Conservation (phyloP, 352 stramenopile genomes). For the Phytophthora crassamura region DNA sequence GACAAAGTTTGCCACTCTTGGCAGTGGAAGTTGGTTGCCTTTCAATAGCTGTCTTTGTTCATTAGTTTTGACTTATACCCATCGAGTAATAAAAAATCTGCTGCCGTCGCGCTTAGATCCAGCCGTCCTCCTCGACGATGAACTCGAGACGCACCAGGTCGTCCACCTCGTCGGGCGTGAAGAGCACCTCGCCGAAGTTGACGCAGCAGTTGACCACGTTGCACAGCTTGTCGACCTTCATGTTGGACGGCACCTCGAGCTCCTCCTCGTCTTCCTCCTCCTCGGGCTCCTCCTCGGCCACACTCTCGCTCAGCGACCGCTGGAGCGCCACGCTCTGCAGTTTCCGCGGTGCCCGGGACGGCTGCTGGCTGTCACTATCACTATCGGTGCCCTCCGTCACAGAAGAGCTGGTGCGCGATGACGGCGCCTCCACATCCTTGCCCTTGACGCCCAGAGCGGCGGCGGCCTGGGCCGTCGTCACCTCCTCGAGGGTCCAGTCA, state of each 20-base stretch:
- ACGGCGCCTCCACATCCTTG: slow-evolving; percentile 50
- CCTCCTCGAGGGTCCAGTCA: slow-evolving; percentile 69
- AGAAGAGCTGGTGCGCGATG: slow-evolving; percentile 51
- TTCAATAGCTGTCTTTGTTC: slow-evolving; percentile 20
- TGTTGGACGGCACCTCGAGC: slow-evolving; percentile 43
- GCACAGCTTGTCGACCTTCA: slow-evolving; percentile 56
- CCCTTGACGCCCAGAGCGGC: slow-evolving; percentile 35
- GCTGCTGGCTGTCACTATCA: slow-evolving; percentile 54
- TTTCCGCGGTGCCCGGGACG: slow-evolving; percentile 13
- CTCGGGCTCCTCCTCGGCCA: slow-evolving; percentile 45
- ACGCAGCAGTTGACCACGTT: slow-evolving; percentile 70
- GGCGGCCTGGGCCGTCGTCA: slow-evolving; percentile 37
- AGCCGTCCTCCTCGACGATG: slow-evolving; percentile 83
- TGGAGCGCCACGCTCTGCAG: slow-evolving; percentile 24
- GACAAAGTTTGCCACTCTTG: too few species aligned
- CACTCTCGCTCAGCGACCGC: slow-evolving; percentile 35
- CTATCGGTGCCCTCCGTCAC: slow-evolving; percentile 65
- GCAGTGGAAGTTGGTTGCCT: too few species aligned
- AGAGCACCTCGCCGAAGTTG: slow-evolving; percentile 63
- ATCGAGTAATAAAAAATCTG: slow-evolving; percentile 40
- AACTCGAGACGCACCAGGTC: slow-evolving; percentile 81
- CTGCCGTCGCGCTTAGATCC: slow-evolving; percentile 58
- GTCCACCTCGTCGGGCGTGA: slow-evolving; percentile 57
- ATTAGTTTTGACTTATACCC: slow-evolving; percentile 29
- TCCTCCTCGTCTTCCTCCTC: slow-evolving; percentile 46